phyloP scores from a whole-genome alignment of 1,284 basidiomycete genomes.

The Apiotrichum sp. region DNA sequence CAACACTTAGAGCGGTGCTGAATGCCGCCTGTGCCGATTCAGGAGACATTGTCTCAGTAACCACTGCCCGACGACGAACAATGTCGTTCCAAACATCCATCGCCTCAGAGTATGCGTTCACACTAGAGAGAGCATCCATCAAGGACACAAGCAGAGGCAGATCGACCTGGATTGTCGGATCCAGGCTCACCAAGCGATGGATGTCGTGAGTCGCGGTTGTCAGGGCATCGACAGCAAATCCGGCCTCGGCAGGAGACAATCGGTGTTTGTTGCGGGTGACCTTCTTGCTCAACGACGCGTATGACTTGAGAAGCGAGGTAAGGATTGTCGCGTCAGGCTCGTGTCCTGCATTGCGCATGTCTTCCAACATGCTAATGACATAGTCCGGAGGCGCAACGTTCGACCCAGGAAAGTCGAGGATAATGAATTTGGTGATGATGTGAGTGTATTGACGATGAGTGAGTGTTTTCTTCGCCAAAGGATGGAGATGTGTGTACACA shows the following conservation, averaged over 20 bases:
- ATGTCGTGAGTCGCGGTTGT: slow-evolving; percentile 55
- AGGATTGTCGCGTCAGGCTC: slow-evolving; percentile 60
- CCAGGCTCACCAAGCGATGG: slow-evolving; percentile 72
- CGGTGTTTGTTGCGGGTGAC: neutral
- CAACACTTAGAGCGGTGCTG: slow-evolving; percentile 67
- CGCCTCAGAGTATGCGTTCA: slow-evolving; percentile 63
- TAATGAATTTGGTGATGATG: slow-evolving; percentile 60
- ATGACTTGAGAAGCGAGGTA: slow-evolving; percentile 60
- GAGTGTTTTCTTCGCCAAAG: slow-evolving; percentile 47
- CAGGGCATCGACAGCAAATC: slow-evolving; percentile 19
- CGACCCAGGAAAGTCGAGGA: slow-evolving; percentile 51
- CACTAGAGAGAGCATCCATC: slow-evolving; percentile 68
- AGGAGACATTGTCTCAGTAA: neutral
- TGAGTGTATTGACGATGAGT: slow-evolving; percentile 56
- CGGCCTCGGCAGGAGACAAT: neutral
- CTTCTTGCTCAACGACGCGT: slow-evolving; percentile 23
- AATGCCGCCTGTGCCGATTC: slow-evolving; percentile 47
- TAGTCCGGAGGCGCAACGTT: slow-evolving; percentile 53
- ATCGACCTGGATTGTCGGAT: slow-evolving; percentile 68
- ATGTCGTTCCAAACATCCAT: slow-evolving; percentile 76
- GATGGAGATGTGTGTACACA: slow-evolving; percentile 53
- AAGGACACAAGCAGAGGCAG: slow-evolving; percentile 35
- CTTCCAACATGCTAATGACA: slow-evolving; percentile 71
- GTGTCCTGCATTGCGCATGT: slow-evolving; percentile 68
- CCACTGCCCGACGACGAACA: slow-evolving; percentile 47